A percentile compares a stretch with the other conserved stretches of the same genome.
Conservation (phyloP, 257 asterid species). For the Nicotiana tabacum region DNA sequence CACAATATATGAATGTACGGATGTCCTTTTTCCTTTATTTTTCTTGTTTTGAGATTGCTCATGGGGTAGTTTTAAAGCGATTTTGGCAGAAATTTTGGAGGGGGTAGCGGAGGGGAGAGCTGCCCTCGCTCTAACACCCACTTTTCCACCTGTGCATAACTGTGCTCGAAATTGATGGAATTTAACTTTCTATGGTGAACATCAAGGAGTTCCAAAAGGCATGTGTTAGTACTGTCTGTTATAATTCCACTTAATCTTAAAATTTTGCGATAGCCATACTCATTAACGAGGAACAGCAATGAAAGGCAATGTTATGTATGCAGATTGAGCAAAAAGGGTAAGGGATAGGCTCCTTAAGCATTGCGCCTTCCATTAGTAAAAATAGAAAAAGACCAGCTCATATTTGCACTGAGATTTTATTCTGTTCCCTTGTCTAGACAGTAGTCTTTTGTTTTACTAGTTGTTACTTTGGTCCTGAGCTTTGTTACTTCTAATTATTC, state of each 20-base stretch:
- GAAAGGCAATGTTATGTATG: background rate
- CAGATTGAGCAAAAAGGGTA: background rate
- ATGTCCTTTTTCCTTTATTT: background rate
- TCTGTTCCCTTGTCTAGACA: background rate
- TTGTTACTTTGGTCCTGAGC: background rate
- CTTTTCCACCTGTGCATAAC: background rate
- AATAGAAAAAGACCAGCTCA: background rate
- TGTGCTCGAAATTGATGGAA: background rate
- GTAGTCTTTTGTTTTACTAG: background rate
- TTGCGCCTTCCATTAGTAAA: background rate
- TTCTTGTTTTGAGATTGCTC: background rate
- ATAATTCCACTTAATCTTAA: background rate
- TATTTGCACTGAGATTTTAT: background rate
- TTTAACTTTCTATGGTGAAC: background rate
- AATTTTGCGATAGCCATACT: background rate
- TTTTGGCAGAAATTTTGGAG: background rate
- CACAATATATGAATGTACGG: background rate
- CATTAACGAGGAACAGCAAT: background rate
- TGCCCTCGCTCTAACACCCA: background rate
- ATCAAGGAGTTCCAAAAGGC: background rate
- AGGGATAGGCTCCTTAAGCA: background rate
- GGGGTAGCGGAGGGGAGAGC: background rate
- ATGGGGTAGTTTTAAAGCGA: background rate
- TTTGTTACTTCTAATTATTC: background rate
- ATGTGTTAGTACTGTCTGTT: background rate